Evolutionary conservation across 306 rosid species (phyloP).

Genomic region (Gastrolobium villosum): DNA sequence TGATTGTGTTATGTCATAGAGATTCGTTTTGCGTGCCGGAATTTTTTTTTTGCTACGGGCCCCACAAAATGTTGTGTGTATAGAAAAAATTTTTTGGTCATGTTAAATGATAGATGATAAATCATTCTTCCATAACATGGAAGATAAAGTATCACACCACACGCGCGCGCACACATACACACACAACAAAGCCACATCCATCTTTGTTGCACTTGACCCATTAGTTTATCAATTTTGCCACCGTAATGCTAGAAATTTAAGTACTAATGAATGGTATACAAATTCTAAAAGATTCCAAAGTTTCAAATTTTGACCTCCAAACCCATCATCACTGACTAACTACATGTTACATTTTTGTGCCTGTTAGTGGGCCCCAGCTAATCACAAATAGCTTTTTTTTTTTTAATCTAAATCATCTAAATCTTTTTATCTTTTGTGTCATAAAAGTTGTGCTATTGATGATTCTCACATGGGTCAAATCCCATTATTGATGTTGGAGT

Average conservation of each 20-base stretch:
- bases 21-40: too few species aligned
- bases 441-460: constrained; percentile 33
- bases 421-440: constrained; percentile 16
- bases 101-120: too few species aligned
- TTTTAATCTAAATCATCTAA: constrained; percentile 22
- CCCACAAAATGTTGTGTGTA: too few species aligned
- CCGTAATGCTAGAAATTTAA: neutral
- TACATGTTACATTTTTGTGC: constrained; percentile 16
- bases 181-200: constrained; percentile 8
- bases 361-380: neutral
- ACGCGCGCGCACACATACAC: neutral
- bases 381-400: neutral
- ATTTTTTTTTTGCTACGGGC: too few species aligned
- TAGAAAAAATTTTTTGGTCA: too few species aligned
- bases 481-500: constrained; percentile 27
- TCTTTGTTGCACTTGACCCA: neutral
- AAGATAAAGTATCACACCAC: constrained; percentile 13
- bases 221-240: constrained; percentile 6
- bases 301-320: constrained; percentile 15
- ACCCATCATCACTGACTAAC: constrained; percentile 6
- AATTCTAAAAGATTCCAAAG: neutral
- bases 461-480: constrained; percentile 16
- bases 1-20: too few species aligned
- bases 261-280: neutral
- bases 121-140: constrained; percentile 1